Evolutionary conservation across 192 early-diverging fungal species (phyloP).

Genomic region (Coemansia sp.): DNA sequence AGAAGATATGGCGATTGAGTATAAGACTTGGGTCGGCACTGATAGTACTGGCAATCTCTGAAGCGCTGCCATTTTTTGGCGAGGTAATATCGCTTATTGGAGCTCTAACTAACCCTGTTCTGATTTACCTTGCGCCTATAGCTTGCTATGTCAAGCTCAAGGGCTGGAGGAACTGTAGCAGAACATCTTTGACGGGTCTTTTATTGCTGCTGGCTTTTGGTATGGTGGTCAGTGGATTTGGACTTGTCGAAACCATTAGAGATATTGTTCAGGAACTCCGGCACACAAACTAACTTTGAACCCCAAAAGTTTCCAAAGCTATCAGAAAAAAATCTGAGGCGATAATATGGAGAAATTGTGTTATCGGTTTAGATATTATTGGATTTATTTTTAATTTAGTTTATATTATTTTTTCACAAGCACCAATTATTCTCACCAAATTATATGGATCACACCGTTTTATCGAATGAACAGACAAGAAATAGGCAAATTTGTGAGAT

Average conservation of each 20-base stretch:
- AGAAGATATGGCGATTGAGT: conserved; percentile 51
- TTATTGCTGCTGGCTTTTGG: conserved; percentile 53
- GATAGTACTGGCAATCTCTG: conserved; percentile 53
- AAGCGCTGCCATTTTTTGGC: conserved; percentile 69
- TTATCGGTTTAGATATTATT: not conserved
- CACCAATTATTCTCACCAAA: not conserved
- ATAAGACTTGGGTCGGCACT: conserved; percentile 55
- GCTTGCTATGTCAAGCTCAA: conserved; percentile 65
- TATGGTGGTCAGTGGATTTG: conserved; percentile 55
- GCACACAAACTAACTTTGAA: conserved; percentile 13
- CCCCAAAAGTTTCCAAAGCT: not conserved
- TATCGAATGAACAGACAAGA: too few relatives aligned
- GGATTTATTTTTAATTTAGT: not conserved
- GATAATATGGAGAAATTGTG: not conserved
- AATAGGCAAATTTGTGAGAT: not conserved
- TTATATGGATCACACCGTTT: too few relatives aligned
- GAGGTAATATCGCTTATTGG: conserved; percentile 72
- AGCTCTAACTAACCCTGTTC: conserved; percentile 61
- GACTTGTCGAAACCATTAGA: conserved; percentile 59
- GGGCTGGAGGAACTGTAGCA: conserved; percentile 54
- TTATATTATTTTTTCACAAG: not conserved
- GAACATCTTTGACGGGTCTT: conserved; percentile 9
- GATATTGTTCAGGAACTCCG: conserved; percentile 48
- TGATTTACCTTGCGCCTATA: conserved; percentile 73
- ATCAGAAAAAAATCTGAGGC: not conserved